phyloP scores from a whole-genome alignment of 2,329 filamentous ascomycete genomes.

The Ophioceras dolichostomum region DNA sequence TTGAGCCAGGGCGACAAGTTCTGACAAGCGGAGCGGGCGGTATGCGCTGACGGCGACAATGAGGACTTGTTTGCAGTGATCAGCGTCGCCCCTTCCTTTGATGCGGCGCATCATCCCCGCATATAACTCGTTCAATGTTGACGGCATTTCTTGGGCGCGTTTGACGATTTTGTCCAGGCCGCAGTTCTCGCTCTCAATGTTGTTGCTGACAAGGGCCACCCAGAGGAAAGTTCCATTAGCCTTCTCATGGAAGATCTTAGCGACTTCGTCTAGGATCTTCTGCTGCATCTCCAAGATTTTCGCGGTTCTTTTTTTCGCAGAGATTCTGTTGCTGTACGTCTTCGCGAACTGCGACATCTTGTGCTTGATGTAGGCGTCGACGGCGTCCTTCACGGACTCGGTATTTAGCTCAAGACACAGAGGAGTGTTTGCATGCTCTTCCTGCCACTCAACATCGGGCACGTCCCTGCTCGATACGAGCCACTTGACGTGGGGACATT shows the following conservation, averaged over 20 bases:
- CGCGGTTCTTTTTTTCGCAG: too few species aligned
- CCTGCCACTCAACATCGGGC: constrained; percentile 19
- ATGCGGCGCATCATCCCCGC: constrained; percentile 23
- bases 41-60: constrained; percentile 15
- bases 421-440: constrained; percentile 9
- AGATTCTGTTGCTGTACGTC: background rate
- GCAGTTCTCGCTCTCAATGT: background rate
- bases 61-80: constrained; percentile 21
- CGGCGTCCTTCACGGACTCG: constrained; percentile 19
- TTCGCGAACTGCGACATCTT: constrained; percentile 16
- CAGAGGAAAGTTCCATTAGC: background rate
- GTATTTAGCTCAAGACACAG: constrained; percentile 4
- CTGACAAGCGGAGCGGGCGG: constrained; percentile 21
- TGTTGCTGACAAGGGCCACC: background rate
- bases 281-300: background rate
- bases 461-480: constrained; percentile 30
- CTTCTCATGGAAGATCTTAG: background rate
- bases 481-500: constrained; percentile 21
- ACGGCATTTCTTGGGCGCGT: background rate
- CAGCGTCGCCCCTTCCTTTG: constrained; percentile 8
- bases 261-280: background rate
- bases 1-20: constrained; percentile 15
- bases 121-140: constrained; percentile 16
- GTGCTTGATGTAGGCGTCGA: constrained; percentile 19
- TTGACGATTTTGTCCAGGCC: background rate